Conservation (phyloP, 495 filamentous ascomycete species). For the Talaromyces stipitatus region DNA sequence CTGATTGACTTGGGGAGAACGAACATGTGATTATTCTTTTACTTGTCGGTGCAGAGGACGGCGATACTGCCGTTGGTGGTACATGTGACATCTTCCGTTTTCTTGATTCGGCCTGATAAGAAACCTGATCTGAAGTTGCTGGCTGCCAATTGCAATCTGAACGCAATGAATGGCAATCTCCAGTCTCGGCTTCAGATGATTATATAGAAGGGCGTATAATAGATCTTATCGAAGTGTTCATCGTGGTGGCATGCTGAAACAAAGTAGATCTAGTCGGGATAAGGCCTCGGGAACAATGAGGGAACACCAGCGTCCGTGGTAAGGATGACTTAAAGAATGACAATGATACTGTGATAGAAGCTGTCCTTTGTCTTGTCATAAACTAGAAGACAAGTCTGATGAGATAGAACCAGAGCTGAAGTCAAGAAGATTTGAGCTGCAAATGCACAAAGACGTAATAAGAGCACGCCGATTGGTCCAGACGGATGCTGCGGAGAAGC, state of each 20-base stretch:
- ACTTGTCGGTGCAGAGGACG: neutral
- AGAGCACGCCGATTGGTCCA: neutral
- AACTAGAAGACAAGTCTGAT: too few species aligned
- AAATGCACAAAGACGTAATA: neutral
- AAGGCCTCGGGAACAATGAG: neutral
- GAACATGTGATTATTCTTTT: slow-evolving; percentile 1
- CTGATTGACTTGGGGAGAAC: neutral
- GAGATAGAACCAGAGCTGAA: too few species aligned
- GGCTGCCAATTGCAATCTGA: neutral
- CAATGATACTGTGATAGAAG: neutral
- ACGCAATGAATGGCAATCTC: too few species aligned
- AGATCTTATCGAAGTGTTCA: neutral
- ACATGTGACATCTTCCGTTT: neutral
- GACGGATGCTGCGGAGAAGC: neutral
- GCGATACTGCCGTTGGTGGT: neutral
- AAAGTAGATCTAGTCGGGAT: neutral
- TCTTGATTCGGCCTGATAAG: neutral
- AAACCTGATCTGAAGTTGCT: neutral
- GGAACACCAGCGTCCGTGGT: neutral
- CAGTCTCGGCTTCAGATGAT: too few species aligned
- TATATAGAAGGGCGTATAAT: neutral
- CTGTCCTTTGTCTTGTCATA: too few species aligned
- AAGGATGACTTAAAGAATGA: neutral
- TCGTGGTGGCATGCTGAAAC: neutral
- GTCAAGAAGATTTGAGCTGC: neutral